Evolutionary conservation across 495 filamentous ascomycete genomes (phyloP).

Genomic region (Neurospora hispaniola): DNA sequence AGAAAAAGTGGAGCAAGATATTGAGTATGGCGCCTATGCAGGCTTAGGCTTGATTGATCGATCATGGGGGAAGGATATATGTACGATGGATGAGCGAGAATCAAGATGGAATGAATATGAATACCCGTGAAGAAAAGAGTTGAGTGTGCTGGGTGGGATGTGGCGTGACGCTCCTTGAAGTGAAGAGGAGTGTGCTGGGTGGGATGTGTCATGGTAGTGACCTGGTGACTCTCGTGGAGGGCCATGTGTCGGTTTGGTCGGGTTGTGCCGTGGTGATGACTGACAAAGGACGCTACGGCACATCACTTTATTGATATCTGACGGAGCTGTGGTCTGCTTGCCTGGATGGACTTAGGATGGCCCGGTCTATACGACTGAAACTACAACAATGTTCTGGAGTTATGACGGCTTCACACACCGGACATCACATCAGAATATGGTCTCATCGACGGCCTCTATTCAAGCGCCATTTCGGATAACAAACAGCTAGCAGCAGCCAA

Average conservation of each 20-base stretch:
- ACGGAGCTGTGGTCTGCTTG: background rate
- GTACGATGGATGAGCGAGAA: no score
- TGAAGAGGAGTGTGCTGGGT: no score
- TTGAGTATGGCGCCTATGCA: slow-evolving; percentile 91
- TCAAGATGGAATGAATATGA: no score
- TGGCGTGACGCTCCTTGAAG: no score
- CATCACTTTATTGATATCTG: background rate
- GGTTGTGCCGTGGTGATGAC: background rate
- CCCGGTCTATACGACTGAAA: background rate
- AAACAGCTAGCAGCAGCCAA: background rate
- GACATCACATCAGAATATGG: background rate
- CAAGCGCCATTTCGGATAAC: background rate
- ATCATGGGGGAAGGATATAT: no score
- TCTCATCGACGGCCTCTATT: background rate
- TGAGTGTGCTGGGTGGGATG: no score
- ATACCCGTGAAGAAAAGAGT: no score
- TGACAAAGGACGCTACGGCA: background rate
- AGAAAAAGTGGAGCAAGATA: slow-evolving; percentile 95
- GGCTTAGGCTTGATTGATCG: slow-evolving; percentile 57
- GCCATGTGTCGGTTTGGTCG: no score
- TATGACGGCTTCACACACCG: background rate
- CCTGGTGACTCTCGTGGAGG: background rate
- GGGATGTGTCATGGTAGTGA: no score
- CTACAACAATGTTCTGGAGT: background rate
- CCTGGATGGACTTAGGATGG: background rate